phyloP scores from a whole-genome alignment of 2,329 filamentous ascomycete genomes.

The Tympanopsis confertula region DNA sequence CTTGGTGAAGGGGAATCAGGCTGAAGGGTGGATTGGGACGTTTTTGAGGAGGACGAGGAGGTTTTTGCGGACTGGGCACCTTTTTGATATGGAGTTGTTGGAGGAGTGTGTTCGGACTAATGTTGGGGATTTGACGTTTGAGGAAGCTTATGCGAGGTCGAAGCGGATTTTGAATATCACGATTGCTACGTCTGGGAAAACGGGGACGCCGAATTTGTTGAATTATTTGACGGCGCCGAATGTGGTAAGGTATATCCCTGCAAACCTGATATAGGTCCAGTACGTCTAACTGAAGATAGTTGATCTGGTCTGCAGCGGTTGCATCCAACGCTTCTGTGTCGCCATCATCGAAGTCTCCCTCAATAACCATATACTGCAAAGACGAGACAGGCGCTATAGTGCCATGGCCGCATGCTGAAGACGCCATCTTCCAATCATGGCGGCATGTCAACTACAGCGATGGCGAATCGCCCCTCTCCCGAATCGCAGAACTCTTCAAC shows the following conservation, averaged over 20 bases:
- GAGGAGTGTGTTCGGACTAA: slow-evolving; percentile 53
- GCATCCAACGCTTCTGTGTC: slow-evolving; percentile 39
- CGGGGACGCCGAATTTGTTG: slow-evolving; percentile 50
- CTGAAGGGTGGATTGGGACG: slow-evolving; percentile 18
- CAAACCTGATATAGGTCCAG: neutral
- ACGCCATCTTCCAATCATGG: slow-evolving; percentile 43
- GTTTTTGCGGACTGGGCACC: slow-evolving; percentile 45
- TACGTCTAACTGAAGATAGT: slow-evolving; percentile 11
- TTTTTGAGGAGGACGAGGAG: slow-evolving; percentile 37
- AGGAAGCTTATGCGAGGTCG: slow-evolving; percentile 56
- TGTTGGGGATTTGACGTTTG: slow-evolving; percentile 57
- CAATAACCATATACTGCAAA: slow-evolving; percentile 49
- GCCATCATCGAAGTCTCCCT: slow-evolving; percentile 33
- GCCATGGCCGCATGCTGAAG: slow-evolving; percentile 38
- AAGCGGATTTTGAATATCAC: slow-evolving; percentile 60
- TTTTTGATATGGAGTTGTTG: slow-evolving; percentile 50
- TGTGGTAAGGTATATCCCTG: slow-evolving; percentile 31
- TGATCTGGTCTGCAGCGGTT: slow-evolving; percentile 50
- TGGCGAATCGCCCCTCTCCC: slow-evolving; percentile 43
- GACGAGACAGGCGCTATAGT: slow-evolving; percentile 45
- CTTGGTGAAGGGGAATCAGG: slow-evolving; percentile 7
- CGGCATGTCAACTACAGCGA: slow-evolving; percentile 40
- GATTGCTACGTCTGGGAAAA: slow-evolving; percentile 43
- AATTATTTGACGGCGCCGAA: slow-evolving; percentile 63
- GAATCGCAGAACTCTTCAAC: slow-evolving; percentile 57